Evolutionary conservation across 2,329 filamentous ascomycete species (phyloP), one percentile per base, ranked within the genome.

Genomic region (Coleophoma eucalyptorum): DNA sequence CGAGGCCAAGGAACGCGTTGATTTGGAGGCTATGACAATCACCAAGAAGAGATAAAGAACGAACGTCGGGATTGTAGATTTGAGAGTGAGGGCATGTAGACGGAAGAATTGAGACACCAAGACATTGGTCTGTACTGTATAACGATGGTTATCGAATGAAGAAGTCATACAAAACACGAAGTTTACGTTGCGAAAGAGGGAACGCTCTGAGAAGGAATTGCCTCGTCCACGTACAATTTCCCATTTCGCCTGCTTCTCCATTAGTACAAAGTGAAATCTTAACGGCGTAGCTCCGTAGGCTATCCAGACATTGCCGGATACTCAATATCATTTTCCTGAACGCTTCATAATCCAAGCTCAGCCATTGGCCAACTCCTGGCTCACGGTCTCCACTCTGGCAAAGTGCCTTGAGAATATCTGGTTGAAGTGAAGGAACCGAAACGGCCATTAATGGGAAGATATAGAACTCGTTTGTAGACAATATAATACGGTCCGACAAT

Each of bases 21-120:
- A 89, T 65, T 72, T 89, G 62, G 86, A 89, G 69, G 74, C 79
- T 58, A 77, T 89, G 74, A 72, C 81, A 54, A 72, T 87, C 62
- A 77, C 26, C 32, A 63, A 62, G 54, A 62, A 59, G 55, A 46
- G 38, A 42, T 43, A 16, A 35, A 41, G 21, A 18, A 40, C 32
- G 10, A 21, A 31, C 20, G n/a, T n/a, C 16, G 26, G 12, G 31
- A 31, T 51, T 21, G 55, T 62, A 59, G 33, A 48, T 43, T 56
- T 52, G 51, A 53, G 31, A 45, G 31, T 31, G 38, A 42, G 44
- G 26, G 41, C 34, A 47, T 13, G 47, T 26, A 35, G 34, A 38
- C 46, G 21, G 37, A 44, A 37, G 21, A 19, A 13, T 35, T 12
- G 26, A 33, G 13, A 10, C 16, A 34, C 26, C 6, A 46, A 32